These are phyloP conservation scores for Brassica juncea DNA, from an alignment of 345 rosid species.

Conservation along the genomic window DNA sequence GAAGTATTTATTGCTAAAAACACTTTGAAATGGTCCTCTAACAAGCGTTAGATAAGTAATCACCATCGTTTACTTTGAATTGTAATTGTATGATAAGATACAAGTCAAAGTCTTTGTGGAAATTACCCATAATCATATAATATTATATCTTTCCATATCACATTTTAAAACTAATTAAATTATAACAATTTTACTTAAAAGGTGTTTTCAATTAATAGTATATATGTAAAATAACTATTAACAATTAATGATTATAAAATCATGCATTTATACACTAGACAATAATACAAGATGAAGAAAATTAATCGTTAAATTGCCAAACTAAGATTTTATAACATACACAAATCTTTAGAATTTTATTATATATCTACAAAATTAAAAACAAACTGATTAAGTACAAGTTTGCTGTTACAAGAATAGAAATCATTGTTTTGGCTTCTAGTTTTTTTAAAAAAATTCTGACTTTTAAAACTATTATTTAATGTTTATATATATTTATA, in stretches of 20 bases:
- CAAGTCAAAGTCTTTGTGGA: too few species aligned
- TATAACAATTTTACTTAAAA: too few species aligned
- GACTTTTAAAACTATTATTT: too few species aligned
- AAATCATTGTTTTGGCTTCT: neutral
- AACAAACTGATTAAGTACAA: neutral
- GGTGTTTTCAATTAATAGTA: too few species aligned
- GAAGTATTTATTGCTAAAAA: too few species aligned
- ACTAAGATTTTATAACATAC: neutral
- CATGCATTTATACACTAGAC: constrained; percentile 2
- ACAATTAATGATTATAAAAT: neutral
- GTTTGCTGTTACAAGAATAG: constrained; percentile 20
- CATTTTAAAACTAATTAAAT: too few species aligned
- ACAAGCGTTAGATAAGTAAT: too few species aligned
- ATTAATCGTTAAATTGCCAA: neutral
- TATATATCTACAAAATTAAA: constrained; percentile 3
- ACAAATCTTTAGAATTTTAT: neutral
- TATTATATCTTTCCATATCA: too few species aligned
- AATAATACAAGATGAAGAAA: neutral
- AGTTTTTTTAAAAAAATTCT: neutral
- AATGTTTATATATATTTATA: neutral
- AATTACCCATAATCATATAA: too few species aligned
- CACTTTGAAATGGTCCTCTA: too few species aligned
- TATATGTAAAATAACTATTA: neutral
- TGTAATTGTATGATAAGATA: too few species aligned
- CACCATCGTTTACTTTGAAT: too few species aligned